Conservation (phyloP, 2,329 filamentous ascomycete genomes). For the Fusarium tanahbumbuense region DNA sequence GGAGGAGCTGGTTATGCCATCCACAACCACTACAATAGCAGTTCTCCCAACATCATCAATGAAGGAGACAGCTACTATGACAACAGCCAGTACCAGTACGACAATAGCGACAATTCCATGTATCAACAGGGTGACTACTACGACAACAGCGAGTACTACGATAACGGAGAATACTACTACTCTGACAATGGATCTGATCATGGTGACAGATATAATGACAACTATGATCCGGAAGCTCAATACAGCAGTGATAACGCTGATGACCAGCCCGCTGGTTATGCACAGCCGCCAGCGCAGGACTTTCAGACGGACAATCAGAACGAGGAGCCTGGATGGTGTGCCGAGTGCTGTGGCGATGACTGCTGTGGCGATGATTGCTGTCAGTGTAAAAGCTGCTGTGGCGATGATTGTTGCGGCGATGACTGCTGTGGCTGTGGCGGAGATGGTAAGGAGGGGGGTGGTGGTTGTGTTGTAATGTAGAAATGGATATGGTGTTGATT, state of each 20-base stretch:
- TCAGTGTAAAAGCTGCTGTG: background rate
- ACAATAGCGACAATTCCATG: background rate
- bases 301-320: background rate
- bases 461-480: conserved; percentile 26
- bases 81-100: conserved; percentile 3
- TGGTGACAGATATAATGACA: background rate
- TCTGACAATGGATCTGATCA: background rate
- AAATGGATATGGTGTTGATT: background rate
- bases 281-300: background rate
- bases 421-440: background rate
- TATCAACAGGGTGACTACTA: background rate
- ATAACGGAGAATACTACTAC: background rate
- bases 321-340: background rate
- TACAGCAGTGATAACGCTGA: background rate
- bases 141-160: background rate
- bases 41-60: conserved; percentile 11
- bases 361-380: conserved; percentile 5
- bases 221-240: background rate
- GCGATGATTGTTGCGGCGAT: background rate
- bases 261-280: background rate
- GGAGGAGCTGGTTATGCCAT: conserved; percentile 4
- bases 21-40: conserved; percentile 14
- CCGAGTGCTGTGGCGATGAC: background rate
- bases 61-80: conserved; percentile 7
- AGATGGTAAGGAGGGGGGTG: background rate